These are phyloP conservation scores for Kazachstania sp. DNA, from an alignment of 1,139 yeast genomes.

Conservation along the genomic window DNA sequence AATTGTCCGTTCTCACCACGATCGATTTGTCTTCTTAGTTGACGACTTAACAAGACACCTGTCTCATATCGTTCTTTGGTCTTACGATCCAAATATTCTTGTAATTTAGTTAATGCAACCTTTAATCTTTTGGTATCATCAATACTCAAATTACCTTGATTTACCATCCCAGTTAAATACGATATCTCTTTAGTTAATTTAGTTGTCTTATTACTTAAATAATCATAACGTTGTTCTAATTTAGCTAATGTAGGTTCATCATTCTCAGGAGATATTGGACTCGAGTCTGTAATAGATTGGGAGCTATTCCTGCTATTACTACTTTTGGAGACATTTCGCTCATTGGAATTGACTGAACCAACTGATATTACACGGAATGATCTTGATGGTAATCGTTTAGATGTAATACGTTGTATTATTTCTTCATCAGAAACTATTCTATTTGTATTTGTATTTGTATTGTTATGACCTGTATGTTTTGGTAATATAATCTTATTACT, in stretches of 20 bases:
- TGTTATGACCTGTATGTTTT: conserved; percentile 5
- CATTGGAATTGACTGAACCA: conserved; percentile 4
- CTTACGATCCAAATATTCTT: conserved; percentile 34
- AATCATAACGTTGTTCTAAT: conserved; percentile 24
- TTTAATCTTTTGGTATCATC: conserved; percentile 33
- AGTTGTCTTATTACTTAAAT: conserved; percentile 26
- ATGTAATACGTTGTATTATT: conserved; percentile 5
- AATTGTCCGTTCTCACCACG: conserved; percentile 34
- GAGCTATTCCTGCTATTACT: too few relatives aligned
- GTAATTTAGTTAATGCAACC: conserved; percentile 33
- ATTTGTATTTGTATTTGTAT: background rate
- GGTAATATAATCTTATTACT: conserved; percentile 8
- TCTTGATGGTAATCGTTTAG: conserved; percentile 13
- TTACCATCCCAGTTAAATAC: conserved; percentile 30
- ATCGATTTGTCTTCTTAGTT: conserved; percentile 34
- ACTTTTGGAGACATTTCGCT: too few relatives aligned
- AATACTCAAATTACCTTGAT: conserved; percentile 32
- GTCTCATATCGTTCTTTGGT: conserved; percentile 36
- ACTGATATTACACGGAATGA: conserved; percentile 32
- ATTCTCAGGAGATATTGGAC: background rate
- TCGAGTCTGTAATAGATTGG: too few relatives aligned
- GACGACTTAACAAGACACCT: conserved; percentile 34
- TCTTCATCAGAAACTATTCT: background rate
- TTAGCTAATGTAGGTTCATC: conserved; percentile 11
- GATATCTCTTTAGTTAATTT: conserved; percentile 33